Base-by-base conservation (phyloP, 2,329 filamentous ascomycete genomes). In the Shiraia sp. region DNA sequence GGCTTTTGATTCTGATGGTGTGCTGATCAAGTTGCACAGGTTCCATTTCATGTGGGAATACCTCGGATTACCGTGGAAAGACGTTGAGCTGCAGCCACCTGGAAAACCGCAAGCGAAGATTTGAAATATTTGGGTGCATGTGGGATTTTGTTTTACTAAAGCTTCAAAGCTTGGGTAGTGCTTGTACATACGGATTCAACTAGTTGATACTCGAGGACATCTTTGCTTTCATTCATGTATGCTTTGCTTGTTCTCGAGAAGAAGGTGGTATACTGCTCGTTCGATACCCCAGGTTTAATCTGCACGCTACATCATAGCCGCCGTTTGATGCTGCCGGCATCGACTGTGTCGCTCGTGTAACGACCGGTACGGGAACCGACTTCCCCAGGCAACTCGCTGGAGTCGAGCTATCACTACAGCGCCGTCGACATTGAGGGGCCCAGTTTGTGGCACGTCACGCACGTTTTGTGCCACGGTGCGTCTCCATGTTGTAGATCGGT, bases 1-100 rank as follows among this genome's bases (percentile, higher is more conserved):
- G 28, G 13, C 10, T 19, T 10, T 32, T 12, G 26, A 12, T 4
- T 31, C 29, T 44, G 29, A 37, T 22, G 19, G 16, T 31, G 14
- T 33, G 49, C 53, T 64, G 47, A 54, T 43, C 31, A 27, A 32
- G 33, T 28, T 19, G 32, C 34, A 13, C 32, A 83, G 85, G 42
- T 88, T 84, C 65, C 79, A 83, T 52, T 86, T 80, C 55, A 78
- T 91, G 53, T 90, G 85, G 70, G 73, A 79, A 43, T 86, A 81
- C 60, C 64, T 90, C 31, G 83, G 75, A 0, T 54, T 90, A 32
- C 80, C 79, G 4, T 83, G 77, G 62, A 75, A 74, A 45, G 79
- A 83, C 42, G 57, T 86, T 15, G 71, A 72, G 46, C 57, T 82
- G 40, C 58, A 49, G 31, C 34, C 79, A 36, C 47, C 52, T 10